Conservation (phyloP, 768 basidiomycete species). For the Xerocomus brunneocitrinus region DNA sequence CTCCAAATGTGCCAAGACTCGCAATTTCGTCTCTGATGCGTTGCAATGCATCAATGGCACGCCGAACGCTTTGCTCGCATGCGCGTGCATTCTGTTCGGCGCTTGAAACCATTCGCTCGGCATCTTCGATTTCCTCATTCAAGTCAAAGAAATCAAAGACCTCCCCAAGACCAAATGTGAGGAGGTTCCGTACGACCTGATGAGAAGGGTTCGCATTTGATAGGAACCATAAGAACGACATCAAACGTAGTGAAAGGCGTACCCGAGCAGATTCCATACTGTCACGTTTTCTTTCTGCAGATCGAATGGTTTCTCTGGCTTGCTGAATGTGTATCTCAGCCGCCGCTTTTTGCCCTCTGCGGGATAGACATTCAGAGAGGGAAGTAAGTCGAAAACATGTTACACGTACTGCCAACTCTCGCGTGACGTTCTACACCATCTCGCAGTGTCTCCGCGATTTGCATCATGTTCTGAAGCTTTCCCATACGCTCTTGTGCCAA, state of each 20-base stretch:
- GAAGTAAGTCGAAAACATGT: not conserved
- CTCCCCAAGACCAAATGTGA: constrained; percentile 15
- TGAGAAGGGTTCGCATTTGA: not conserved
- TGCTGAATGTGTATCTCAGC: constrained; percentile 6
- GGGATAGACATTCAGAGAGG: not conserved
- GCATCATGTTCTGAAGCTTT: not conserved
- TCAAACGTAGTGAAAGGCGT: not conserved
- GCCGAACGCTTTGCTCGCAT: constrained; percentile 10
- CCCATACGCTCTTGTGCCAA: constrained; percentile 1
- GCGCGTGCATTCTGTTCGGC: constrained; percentile 1
- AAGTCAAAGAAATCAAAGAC: constrained; percentile 14
- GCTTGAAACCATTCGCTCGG: constrained; percentile 6
- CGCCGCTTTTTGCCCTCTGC: constrained; percentile 1
- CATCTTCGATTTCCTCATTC: constrained; percentile 10
- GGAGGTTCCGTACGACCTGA: constrained; percentile 11
- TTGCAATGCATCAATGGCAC: not conserved
- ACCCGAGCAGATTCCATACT: constrained; percentile 15
- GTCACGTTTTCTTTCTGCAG: constrained; percentile 10
- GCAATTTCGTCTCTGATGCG: constrained; percentile 1
- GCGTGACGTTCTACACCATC: not conserved
- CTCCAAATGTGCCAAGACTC: constrained; percentile 3
- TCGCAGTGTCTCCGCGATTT: not conserved
- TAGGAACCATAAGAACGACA: not conserved
- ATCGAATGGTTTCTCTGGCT: constrained; percentile 11
- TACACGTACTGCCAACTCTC: constrained; percentile 8